phyloP scores from a whole-genome alignment of 1,284 basidiomycete genomes.

The Fomitiporia mediterranea region DNA sequence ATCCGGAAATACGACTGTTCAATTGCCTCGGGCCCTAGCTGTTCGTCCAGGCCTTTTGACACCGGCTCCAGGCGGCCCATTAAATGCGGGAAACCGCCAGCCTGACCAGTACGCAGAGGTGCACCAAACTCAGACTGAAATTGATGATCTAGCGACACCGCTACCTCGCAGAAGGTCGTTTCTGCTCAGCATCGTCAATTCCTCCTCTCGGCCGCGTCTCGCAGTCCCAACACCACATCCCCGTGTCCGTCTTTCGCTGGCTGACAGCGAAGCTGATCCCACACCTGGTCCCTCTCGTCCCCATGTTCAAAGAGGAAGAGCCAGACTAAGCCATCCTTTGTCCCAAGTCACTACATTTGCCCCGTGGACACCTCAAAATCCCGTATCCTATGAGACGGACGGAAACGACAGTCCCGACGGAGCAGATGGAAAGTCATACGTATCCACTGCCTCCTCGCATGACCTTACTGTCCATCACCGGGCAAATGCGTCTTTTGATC shows the following conservation, averaged over 20 bases:
- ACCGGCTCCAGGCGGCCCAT: constrained; percentile 56
- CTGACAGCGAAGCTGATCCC: constrained; percentile 53
- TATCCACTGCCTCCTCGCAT: constrained; percentile 78
- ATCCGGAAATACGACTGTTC: constrained; percentile 27
- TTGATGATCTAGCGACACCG: constrained; percentile 48
- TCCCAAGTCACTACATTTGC: constrained; percentile 40
- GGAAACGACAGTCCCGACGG: constrained; percentile 19
- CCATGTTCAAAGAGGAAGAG: too few species aligned
- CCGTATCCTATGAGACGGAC: constrained; percentile 15
- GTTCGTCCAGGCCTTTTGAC: constrained; percentile 39
- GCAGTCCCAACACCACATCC: constrained; percentile 64
- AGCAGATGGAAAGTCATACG: constrained; percentile 45
- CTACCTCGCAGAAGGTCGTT: constrained; percentile 67
- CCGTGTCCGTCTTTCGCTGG: constrained; percentile 31
- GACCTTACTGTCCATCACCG: constrained; percentile 76
- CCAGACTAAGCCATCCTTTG: constrained; percentile 56
- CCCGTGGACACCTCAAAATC: constrained; percentile 28
- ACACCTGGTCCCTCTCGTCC: constrained; percentile 46
- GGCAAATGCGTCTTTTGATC: constrained; percentile 81
- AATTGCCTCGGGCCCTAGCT: constrained; percentile 31
- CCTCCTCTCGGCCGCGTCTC: constrained; percentile 65
- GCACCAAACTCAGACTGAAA: constrained; percentile 24
- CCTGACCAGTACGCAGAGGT: constrained; percentile 21
- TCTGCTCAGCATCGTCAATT: constrained; percentile 73
- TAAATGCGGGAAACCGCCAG: constrained; percentile 44